phyloP scores from a whole-genome alignment of 495 filamentous ascomycete genomes.

The Penicillium crystallinum region DNA sequence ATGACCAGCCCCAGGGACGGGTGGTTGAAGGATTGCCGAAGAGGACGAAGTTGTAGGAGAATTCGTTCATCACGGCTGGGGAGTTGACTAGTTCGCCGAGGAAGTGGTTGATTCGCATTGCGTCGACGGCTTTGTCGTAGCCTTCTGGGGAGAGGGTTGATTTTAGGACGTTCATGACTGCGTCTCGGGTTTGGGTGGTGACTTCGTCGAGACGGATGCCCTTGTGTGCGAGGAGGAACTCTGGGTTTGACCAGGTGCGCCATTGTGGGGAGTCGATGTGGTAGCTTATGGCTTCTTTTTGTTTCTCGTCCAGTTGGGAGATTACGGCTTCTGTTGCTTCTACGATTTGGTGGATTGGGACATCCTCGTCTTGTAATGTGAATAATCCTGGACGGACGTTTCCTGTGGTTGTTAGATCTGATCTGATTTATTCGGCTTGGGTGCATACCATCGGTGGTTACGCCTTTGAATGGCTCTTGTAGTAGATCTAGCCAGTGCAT shows the following conservation, averaged over 20 bases:
- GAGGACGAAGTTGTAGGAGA: slow-evolving; percentile 69
- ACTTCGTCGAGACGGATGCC: slow-evolving; percentile 64
- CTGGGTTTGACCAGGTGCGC: slow-evolving; percentile 73
- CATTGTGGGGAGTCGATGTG: slow-evolving; percentile 67
- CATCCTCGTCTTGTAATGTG: slow-evolving; percentile 53
- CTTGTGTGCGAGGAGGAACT: slow-evolving; percentile 58
- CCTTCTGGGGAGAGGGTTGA: slow-evolving; percentile 60
- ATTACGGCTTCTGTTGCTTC: slow-evolving; percentile 41
- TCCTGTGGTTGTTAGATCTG: slow-evolving; percentile 29
- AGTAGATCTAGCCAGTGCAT: slow-evolving; percentile 61
- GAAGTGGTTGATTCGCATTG: slow-evolving; percentile 76
- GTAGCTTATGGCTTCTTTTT: slow-evolving; percentile 45
- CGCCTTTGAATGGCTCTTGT: slow-evolving; percentile 64
- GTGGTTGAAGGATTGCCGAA: slow-evolving; percentile 49
- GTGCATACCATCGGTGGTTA: slow-evolving; percentile 59
- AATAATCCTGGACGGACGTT: slow-evolving; percentile 52
- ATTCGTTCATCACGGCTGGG: slow-evolving; percentile 61
- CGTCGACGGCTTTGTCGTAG: slow-evolving; percentile 62
- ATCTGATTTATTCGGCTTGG: slow-evolving; percentile 10
- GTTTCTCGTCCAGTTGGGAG: slow-evolving; percentile 37
- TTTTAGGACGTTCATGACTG: slow-evolving; percentile 50
- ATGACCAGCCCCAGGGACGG: slow-evolving; percentile 63
- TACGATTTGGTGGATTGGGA: slow-evolving; percentile 54
- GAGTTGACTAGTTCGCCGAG: slow-evolving; percentile 62
- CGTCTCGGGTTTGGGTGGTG: slow-evolving; percentile 30